Conservation (phyloP, 352 stramenopile species). For the Phytophthora meadii region DNA sequence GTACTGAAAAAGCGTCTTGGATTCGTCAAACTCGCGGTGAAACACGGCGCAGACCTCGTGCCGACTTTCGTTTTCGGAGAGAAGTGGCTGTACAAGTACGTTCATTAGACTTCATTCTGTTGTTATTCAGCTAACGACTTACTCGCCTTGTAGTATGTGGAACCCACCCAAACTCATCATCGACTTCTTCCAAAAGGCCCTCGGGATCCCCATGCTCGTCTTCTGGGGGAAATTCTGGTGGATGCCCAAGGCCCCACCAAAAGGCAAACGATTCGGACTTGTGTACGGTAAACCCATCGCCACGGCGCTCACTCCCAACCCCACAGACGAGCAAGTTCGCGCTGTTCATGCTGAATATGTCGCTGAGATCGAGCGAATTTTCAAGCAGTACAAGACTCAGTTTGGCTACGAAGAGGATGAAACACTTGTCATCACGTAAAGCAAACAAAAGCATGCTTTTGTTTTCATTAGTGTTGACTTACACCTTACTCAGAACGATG, state of each 20-base stretch:
- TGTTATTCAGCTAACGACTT: not conserved
- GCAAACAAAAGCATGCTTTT: not conserved
- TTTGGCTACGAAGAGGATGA: slow-evolving; percentile 47
- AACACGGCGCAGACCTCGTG: slow-evolving; percentile 44
- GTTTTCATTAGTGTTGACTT: not conserved
- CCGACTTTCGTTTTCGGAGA: slow-evolving; percentile 54
- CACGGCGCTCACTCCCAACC: slow-evolving; percentile 20
- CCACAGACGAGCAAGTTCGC: slow-evolving; percentile 34
- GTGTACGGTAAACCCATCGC: slow-evolving; percentile 48
- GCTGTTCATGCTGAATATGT: slow-evolving; percentile 40
- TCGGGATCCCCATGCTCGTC: slow-evolving; percentile 39
- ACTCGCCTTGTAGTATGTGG: slow-evolving; percentile 32
- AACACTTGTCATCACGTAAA: slow-evolving; percentile 33
- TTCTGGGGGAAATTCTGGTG: slow-evolving; percentile 51
- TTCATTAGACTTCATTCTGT: not conserved
- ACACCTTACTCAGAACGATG: slow-evolving; percentile 31
- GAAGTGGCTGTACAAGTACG: slow-evolving; percentile 56
- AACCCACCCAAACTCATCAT: slow-evolving; percentile 33
- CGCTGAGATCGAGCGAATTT: slow-evolving; percentile 37
- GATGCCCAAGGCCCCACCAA: slow-evolving; percentile 38
- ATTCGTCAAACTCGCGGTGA: slow-evolving; percentile 53
- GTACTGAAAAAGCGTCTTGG: slow-evolving; percentile 46
- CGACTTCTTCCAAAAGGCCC: slow-evolving; percentile 29
- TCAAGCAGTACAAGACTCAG: slow-evolving; percentile 38
- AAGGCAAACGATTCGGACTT: slow-evolving; percentile 43